Conservation (phyloP, 805 yeast species). For the Kodamaea nitidulidarum region DNA sequence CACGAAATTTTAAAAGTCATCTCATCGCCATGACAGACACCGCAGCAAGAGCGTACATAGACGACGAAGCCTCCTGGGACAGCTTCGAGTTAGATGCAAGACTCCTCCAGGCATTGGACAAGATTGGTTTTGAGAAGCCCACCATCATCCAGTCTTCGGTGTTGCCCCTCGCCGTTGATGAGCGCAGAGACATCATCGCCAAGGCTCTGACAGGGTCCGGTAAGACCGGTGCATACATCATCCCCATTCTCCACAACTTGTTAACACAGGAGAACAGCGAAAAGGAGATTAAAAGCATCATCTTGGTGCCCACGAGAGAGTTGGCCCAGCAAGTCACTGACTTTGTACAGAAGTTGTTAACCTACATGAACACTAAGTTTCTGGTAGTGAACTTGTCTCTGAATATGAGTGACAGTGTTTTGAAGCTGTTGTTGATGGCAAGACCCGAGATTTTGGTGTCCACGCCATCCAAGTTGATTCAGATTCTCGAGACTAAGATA, state of each 20-base stretch:
- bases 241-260: conserved; percentile 81
- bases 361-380: conserved; percentile 66
- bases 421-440: conserved; percentile 63
- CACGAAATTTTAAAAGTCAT: conserved; percentile 1
- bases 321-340: conserved; percentile 78
- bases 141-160: conserved; percentile 88
- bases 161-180: conserved; percentile 87
- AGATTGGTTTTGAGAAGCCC: conserved; percentile 77
- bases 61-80: conserved; percentile 67
- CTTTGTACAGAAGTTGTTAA: conserved; percentile 63
- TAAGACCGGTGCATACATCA: conserved; percentile 84
- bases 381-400: conserved; percentile 65
- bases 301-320: conserved; percentile 92
- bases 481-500: conserved; percentile 39
- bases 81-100: conserved; percentile 79
- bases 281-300: conserved; percentile 49
- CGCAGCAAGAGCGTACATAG: conserved; percentile 61
- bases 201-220: conserved; percentile 96
- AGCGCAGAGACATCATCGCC: conserved; percentile 88
- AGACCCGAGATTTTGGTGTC: conserved; percentile 79
- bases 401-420: conserved; percentile 63
- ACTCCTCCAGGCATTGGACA: conserved; percentile 75
- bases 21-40: conserved; percentile 15
- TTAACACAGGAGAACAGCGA: conserved; percentile 37
- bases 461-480: conserved; percentile 78